A percentile compares a stretch with the other conserved stretches of the same genome.
phyloP scores from a whole-genome alignment of 108 stramenopile species.

The Mayamaea pseudoterrestris region DNA sequence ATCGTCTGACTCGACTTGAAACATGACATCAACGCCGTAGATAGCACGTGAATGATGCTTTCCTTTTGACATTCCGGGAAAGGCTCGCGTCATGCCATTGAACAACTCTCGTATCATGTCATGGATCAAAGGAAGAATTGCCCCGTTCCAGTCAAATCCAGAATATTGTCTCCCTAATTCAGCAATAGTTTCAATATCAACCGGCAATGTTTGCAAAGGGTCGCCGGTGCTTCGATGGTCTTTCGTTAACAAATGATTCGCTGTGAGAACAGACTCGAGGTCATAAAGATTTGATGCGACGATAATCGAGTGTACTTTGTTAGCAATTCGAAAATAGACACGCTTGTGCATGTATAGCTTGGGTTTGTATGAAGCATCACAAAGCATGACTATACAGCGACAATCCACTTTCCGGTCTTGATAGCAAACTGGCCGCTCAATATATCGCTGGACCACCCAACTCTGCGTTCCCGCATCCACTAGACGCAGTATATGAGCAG shows the following conservation, averaged over 20 bases:
- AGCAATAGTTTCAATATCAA: constrained; percentile 6
- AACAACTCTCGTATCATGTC: constrained; percentile 6
- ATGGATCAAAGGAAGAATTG: constrained; percentile 3
- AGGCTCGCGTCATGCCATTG: background rate
- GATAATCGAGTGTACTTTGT: constrained; percentile 1
- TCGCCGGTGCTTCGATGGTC: background rate
- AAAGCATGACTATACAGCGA: constrained; percentile 7
- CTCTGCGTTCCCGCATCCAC: constrained; percentile 3
- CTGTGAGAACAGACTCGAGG: constrained; percentile 5
- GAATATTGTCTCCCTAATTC: constrained; percentile 3
- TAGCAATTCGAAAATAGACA: constrained; percentile 12
- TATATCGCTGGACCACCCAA: constrained; percentile 12
- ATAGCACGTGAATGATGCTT: constrained; percentile 1
- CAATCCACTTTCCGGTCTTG: constrained; percentile 10
- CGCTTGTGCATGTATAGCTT: constrained; percentile 8
- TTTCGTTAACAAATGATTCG: background rate
- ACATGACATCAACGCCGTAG: constrained; percentile 10
- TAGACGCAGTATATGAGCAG: constrained; percentile 4
- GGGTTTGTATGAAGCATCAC: background rate
- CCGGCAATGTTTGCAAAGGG: background rate
- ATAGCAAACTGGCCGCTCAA: constrained; percentile 4
- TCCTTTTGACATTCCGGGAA: background rate
- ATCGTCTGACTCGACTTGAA: constrained; percentile 2
- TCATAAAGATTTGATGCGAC: background rate
- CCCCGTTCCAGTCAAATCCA: constrained; percentile 6